Conservation (phyloP, 257 asterid genomes). For the Salvia splendens region DNA sequence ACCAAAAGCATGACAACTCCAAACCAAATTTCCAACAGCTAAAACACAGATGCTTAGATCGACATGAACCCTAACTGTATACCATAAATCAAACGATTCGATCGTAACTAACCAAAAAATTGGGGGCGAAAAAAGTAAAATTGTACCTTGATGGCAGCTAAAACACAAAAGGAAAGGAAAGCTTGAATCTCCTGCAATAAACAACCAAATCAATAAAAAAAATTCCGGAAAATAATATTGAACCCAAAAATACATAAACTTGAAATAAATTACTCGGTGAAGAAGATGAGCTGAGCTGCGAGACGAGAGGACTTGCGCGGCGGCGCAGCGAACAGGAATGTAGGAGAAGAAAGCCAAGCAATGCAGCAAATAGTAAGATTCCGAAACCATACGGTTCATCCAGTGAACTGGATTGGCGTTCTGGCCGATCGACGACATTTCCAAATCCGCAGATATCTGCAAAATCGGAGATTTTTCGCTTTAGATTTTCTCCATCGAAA, state of each 20-base stretch:
- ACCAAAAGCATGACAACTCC: background rate
- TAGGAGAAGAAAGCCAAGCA: slow-evolving; percentile 70
- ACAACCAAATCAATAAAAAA: background rate
- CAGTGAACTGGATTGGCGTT: slow-evolving; percentile 42
- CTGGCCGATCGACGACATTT: slow-evolving; percentile 42
- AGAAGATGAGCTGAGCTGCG: slow-evolving; percentile 68
- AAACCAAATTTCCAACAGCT: background rate
- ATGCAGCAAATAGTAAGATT: slow-evolving; percentile 77
- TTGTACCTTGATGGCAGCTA: slow-evolving; percentile 68
- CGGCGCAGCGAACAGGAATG: slow-evolving; percentile 78
- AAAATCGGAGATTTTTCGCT: slow-evolving; percentile 13
- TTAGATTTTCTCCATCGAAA: background rate
- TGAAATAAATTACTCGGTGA: slow-evolving; percentile 50
- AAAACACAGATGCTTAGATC: background rate
- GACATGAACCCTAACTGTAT: slow-evolving; percentile 6
- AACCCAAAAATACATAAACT: background rate
- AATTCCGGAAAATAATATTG: background rate
- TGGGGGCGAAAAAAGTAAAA: background rate
- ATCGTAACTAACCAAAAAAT: background rate
- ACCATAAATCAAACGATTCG: background rate
- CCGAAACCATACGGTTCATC: slow-evolving; percentile 60
- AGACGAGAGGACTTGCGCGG: slow-evolving; percentile 54
- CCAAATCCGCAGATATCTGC: slow-evolving; percentile 37
- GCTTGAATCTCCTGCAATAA: slow-evolving; percentile 82
- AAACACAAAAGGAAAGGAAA: slow-evolving; percentile 58